Percentiles rank a stretch among this genome's conserved stretches.
phyloP scores from a whole-genome alignment of 1,284 basidiomycete species.

The Jaminaea rosea region DNA sequence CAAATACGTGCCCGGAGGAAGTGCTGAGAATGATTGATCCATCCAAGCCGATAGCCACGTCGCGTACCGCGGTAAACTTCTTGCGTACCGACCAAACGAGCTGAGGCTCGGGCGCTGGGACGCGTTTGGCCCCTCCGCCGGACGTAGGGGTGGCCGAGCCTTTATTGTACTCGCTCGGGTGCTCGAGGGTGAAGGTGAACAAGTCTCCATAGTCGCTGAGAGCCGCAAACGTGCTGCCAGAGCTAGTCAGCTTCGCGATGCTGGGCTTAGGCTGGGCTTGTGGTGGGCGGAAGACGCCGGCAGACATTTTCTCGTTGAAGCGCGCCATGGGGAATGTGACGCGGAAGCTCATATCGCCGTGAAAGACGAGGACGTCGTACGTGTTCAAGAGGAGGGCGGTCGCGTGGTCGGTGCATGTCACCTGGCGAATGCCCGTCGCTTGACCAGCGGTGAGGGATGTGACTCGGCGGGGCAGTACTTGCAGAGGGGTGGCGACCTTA shows the following conservation, averaged over 20 bases:
- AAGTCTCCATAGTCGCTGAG: conserved; percentile 81
- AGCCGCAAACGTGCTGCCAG: conserved; percentile 74
- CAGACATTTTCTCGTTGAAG: conserved; percentile 53
- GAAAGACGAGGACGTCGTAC: conserved; percentile 72
- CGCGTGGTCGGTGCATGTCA: conserved; percentile 58
- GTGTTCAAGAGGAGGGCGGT: conserved; percentile 68
- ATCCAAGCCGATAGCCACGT: conserved; percentile 79
- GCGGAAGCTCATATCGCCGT: conserved; percentile 66
- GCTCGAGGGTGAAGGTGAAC: conserved; percentile 63
- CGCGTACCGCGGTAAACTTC: conserved; percentile 68
- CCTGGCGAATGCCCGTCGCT: conserved; percentile 32
- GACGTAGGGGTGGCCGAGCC: conserved; percentile 1
- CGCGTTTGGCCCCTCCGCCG: background rate
- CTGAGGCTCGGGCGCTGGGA: conserved; percentile 58
- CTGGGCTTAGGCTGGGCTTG: conserved; percentile 47
- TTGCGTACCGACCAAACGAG: conserved; percentile 83
- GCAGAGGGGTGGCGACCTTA: conserved; percentile 60
- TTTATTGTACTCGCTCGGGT: conserved; percentile 36
- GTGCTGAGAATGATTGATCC: conserved; percentile 87
- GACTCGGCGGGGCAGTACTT: conserved; percentile 71
- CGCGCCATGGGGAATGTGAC: conserved; percentile 51
- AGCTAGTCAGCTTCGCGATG: conserved; percentile 72
- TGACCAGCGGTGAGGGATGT: conserved; percentile 51
- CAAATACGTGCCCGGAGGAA: conserved; percentile 84
- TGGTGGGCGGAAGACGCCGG: conserved; percentile 47